Conservation (phyloP, 2,329 filamentous ascomycete genomes). For the Plenodomus lindquistii region DNA sequence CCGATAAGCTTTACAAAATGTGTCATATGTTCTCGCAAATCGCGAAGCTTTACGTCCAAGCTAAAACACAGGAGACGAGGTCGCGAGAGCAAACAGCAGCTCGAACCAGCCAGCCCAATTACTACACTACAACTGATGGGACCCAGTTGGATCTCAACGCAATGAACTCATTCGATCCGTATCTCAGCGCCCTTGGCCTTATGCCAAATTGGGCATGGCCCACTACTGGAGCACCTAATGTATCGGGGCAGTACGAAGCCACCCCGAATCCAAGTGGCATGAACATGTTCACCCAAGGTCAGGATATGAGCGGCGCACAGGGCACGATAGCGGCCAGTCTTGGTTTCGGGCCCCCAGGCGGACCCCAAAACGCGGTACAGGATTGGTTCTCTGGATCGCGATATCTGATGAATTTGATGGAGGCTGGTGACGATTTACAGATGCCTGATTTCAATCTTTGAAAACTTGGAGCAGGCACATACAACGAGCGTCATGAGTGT, state of each 20-base stretch:
- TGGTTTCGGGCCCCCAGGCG: constrained; percentile 11
- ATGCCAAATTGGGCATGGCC: constrained; percentile 50
- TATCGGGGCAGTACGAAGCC: neutral
- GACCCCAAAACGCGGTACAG: constrained; percentile 53
- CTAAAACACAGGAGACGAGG: constrained; percentile 53
- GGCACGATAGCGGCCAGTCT: constrained; percentile 4
- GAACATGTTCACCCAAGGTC: constrained; percentile 10
- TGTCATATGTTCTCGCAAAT: constrained; percentile 66
- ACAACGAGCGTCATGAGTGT: no score
- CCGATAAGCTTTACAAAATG: constrained; percentile 64
- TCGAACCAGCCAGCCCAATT: constrained; percentile 8
- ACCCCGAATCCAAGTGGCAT: constrained; percentile 6
- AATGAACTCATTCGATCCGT: constrained; percentile 61
- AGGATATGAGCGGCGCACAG: neutral
- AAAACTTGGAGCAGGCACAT: no score
- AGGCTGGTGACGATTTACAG: constrained; percentile 56
- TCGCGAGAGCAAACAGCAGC: constrained; percentile 5
- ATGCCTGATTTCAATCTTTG: constrained; percentile 34
- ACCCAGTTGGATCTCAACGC: constrained; percentile 25
- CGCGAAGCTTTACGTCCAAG: constrained; percentile 64
- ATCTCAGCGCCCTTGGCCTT: constrained; percentile 66
- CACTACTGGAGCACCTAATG: constrained; percentile 14
- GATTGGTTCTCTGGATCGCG: constrained; percentile 70
- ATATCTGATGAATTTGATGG: constrained; percentile 67
- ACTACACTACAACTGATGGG: constrained; percentile 16